Base-by-base conservation (phyloP, 2,329 filamentous ascomycete species). In the Cercospora sp. region DNA sequence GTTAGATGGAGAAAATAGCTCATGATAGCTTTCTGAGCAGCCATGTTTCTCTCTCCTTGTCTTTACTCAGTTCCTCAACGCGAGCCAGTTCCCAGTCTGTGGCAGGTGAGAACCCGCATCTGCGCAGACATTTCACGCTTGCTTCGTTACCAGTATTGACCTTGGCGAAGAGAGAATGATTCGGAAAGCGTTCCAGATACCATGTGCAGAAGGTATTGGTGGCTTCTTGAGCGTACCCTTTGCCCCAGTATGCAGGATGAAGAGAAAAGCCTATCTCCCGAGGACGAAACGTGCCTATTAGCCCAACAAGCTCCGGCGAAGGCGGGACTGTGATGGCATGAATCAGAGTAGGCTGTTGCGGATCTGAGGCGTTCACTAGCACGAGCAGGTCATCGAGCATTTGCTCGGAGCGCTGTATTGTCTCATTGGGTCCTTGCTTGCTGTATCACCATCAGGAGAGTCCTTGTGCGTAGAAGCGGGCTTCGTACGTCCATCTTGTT, bases 381-480 rank as follows among this genome's bases (percentile, higher is more conserved):
- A 72, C 64, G 28, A 71, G 62, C 18, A 69, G 65, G 36, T 72
- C 71, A 53, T 72, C 71, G 20, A 72, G 69, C 65, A 71, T 71
- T 64, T 70, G 59, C 20, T 64, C 55, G 13, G 67, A 69, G 28
- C 55, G 39, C 26, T 64, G 33, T 20, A 70, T 33, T 6, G 65
- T 65, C 20, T 62, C 60, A 63, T 60, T 67, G 16, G 69, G 69
- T 23, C 64, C 69, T 66, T 72, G 69, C 51, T 67, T 70, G 33
- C 71, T 72, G 20, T 31, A 9, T 20, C 13, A 16, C n/a, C 31
- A 33, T 65, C 45, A 59, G 57, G 28, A 61, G 57, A 39, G 20
- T 9, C 13, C 28, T 18, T 13, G 28, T 20, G 28, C 18, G 20
- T 33, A 36, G 18, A n/a, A 26, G 13, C 30, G 55, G n/a, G 30